Evolutionary conservation across 169 alveolate genomes (phyloP).

Genomic region (Plasmodium inui): DNA sequence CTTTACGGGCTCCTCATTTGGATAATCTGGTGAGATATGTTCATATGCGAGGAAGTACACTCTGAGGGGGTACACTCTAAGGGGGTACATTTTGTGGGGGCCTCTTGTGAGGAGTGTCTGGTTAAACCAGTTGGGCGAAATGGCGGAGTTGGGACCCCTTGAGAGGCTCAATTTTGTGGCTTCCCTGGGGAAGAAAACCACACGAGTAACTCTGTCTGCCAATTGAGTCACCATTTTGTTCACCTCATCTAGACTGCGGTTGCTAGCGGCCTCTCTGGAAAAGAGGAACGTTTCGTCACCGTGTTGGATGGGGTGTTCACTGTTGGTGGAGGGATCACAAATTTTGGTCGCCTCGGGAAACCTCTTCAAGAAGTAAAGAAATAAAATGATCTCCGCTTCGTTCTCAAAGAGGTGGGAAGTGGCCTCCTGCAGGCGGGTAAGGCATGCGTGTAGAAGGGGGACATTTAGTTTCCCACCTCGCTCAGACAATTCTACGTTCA

Average conservation of each 20-base stretch:
- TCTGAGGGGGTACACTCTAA: background rate
- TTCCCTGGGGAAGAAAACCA: background rate
- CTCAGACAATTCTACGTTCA: constrained; percentile 22
- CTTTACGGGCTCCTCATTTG: background rate
- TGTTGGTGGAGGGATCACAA: background rate
- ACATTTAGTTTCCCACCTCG: background rate
- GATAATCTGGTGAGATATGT: background rate
- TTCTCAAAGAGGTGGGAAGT: background rate
- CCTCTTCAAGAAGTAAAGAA: background rate
- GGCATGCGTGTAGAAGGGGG: background rate
- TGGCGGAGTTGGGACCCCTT: background rate
- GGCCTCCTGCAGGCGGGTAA: background rate
- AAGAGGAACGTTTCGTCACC: background rate
- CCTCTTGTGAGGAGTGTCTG: background rate
- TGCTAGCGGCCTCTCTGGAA: background rate
- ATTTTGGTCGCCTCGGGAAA: background rate
- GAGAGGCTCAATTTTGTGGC: background rate
- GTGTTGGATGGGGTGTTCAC: background rate
- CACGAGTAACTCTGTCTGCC: background rate
- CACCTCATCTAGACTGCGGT: background rate
- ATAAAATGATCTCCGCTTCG: constrained; percentile 39
- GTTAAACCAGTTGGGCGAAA: background rate
- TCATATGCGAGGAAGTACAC: constrained; percentile 26
- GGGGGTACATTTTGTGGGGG: background rate
- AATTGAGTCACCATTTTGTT: background rate